phyloP scores from a whole-genome alignment of 1,284 basidiomycete species.

The Moniliella sp. region DNA sequence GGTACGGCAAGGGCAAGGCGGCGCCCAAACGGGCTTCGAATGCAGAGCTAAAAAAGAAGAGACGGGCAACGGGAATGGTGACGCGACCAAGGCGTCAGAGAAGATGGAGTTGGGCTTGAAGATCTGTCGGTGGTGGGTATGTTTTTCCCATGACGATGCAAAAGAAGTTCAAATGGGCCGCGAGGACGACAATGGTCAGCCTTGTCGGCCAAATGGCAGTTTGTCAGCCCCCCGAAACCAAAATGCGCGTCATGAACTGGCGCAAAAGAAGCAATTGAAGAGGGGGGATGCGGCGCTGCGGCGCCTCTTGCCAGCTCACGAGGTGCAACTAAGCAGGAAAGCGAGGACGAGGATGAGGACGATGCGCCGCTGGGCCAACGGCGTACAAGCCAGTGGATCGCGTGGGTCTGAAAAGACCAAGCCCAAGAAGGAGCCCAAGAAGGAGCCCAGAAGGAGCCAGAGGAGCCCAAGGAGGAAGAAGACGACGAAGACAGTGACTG shows the following conservation, averaged over 20 bases:
- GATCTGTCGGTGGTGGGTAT: not conserved
- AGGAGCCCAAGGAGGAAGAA: not conserved
- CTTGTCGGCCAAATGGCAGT: constrained; percentile 9
- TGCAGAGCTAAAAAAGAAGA: constrained; percentile 4
- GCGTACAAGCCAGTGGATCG: not conserved
- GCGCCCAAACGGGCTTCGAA: constrained; percentile 6
- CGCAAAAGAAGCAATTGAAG: constrained; percentile 2
- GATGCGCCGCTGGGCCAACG: constrained; percentile 2
- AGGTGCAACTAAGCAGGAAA: constrained; percentile 6
- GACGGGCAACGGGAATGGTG: constrained; percentile 2
- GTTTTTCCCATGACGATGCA: constrained; percentile 27
- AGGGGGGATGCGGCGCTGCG: constrained; percentile 5
- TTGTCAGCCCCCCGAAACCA: constrained; percentile 19
- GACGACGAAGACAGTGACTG: constrained; percentile 1
- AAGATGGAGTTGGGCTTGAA: constrained; percentile 23
- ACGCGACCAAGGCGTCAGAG: constrained; percentile 5
- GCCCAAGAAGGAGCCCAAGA: not conserved
- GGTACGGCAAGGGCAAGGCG: constrained; percentile 6
- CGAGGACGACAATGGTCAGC: constrained; percentile 3
- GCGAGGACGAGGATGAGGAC: constrained; percentile 7
- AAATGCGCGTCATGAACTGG: constrained; percentile 12
- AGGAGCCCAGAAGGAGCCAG: not conserved
- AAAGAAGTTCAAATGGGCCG: constrained; percentile 31
- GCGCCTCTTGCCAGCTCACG: no score
- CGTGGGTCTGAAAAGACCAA: not conserved